Base-by-base conservation (phyloP, 495 filamentous ascomycete species). In the Bombardia bombarda region DNA sequence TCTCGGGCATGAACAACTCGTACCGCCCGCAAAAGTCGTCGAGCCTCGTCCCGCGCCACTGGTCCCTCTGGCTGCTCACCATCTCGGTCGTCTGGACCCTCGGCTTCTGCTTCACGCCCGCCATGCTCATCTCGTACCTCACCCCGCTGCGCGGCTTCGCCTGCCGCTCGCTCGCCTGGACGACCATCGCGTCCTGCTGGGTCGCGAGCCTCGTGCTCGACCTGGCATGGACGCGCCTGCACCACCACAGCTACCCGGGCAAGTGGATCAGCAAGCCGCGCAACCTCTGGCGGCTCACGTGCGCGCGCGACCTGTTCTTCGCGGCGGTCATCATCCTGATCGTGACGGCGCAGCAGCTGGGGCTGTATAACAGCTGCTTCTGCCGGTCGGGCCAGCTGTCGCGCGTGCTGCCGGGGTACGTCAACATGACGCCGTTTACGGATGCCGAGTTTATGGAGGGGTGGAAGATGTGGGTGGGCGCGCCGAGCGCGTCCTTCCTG, bases 91-190 rank as follows among this genome's bases (percentile, higher is more conserved):
- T 37, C 38, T 41, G 38, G 38, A 28, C 42, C 14, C 20, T 42
- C 3, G 30, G 4, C 2, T 10, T 41, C 7, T 35, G 45, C 25
- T 47, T 42, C 32, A 24, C 22, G 7, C 45, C 45, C 7, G 38
- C 45, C 22, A 31, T 47, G 12, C 8, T 47, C 4, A 47, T 47
- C 14, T 47, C 45, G 13, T 47, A 35, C 22, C 32, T 36, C 9
- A 42, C 45, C 3, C 45, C 45, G 7, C 45, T 47, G 7, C 35
- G 30, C 24, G 45, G 45, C 1, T 47, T 47, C 17, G 37, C 38
- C 16, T 47, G 45, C 19, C 45, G 45, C 2, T 42, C 38, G 9
- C n/a, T 47, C 5, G 38, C 45, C 9, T 47, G 45, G 45, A 47
- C 45, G 2, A 32, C 37, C 1, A 42, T 47, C 14, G 32, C 33